Base-by-base conservation (phyloP, 1,139 yeast species). In the Geotrichum citri-aurantii region DNA sequence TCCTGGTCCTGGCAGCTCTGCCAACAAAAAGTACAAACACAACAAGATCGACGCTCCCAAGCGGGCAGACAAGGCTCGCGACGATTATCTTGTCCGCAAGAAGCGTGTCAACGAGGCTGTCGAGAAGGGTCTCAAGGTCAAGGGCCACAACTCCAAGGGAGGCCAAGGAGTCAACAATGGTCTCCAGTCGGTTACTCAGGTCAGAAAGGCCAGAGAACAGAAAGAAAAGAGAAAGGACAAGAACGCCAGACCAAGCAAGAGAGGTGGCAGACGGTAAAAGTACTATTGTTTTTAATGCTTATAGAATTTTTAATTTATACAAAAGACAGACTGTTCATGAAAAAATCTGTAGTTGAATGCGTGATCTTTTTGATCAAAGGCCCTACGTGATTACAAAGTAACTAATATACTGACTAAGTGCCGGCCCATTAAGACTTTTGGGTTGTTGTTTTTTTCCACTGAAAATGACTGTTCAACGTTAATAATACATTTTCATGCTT, bases 21-120 rank as follows among this genome's bases (percentile, higher is more conserved):
- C 70, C 2, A 65, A 66, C 5, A 66, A 79, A 78, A 66, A 69
- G 56, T 88, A 83, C 78, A 83, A 85, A 72, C 99, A 95, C 71
- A 85, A 84, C 65, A 82, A 82, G 68, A 76, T 77, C 53, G 81
- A 82, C 65, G 93, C 97, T 1, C 99, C 99, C 54, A 88, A 84
- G 70, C 76, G 86, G 54, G 97, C 98, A 12, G 97, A 91, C 69
- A 91, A 82, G 74, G 84, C 77, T 66, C 83, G 99, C 73, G 97
- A 92, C 69, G 95, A 95, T 72, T 95, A 82, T 73, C 81, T 85
- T 61, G 80, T 80, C 65, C 97, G 93, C 71, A 85, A 88, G 82
- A 84, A 85, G 78, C 86, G 88, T 75, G 93, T 89, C 56, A 83
- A 82, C 55, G 84, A 83, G 66, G 98, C 98, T 4, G 69, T 86